phyloP scores from a whole-genome alignment of 2,329 filamentous ascomycete genomes.

The Ascosphaera apis region DNA sequence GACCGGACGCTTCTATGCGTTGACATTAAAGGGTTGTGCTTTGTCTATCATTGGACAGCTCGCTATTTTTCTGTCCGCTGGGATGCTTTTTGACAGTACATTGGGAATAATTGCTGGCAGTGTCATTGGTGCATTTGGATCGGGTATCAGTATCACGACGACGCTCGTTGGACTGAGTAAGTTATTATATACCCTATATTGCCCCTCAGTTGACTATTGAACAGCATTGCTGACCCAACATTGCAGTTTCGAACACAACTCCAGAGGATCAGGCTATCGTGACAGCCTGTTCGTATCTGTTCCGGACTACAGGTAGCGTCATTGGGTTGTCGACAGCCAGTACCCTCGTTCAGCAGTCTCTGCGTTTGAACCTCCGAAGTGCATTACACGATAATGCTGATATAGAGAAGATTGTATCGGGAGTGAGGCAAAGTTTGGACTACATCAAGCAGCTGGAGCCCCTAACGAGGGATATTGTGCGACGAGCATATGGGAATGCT shows the following conservation, averaged over 20 bases:
- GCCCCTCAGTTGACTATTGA: conserved; percentile 3
- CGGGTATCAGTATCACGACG: conserved; percentile 42
- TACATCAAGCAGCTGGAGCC: conserved; percentile 44
- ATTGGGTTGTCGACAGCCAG: conserved; percentile 46
- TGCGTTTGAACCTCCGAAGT: conserved; percentile 32
- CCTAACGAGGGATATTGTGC: conserved; percentile 33
- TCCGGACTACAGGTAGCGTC: conserved; percentile 46
- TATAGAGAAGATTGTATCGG: conserved; percentile 41
- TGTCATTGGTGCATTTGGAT: conserved; percentile 29
- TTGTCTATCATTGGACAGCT: conserved; percentile 31
- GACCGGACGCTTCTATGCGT: conserved; percentile 47
- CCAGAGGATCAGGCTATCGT: conserved; percentile 48
- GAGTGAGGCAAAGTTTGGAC: conserved; percentile 45
- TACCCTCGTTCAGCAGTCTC: conserved; percentile 46
- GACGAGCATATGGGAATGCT: conserved; percentile 40
- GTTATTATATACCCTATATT: conserved; percentile 6
- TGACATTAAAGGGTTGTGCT: conserved; percentile 36
- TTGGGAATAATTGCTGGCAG: conserved; percentile 34
- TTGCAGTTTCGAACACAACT: conserved; percentile 40
- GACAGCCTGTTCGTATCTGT: conserved; percentile 60
- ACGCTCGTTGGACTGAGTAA: conserved; percentile 43
- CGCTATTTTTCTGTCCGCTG: conserved; percentile 34
- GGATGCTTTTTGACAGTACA: conserved; percentile 26
- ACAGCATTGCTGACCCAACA: not conserved
- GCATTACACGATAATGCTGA: conserved; percentile 33